Conservation (phyloP, 2,329 filamentous ascomycete genomes). For the Phialophora tarda region DNA sequence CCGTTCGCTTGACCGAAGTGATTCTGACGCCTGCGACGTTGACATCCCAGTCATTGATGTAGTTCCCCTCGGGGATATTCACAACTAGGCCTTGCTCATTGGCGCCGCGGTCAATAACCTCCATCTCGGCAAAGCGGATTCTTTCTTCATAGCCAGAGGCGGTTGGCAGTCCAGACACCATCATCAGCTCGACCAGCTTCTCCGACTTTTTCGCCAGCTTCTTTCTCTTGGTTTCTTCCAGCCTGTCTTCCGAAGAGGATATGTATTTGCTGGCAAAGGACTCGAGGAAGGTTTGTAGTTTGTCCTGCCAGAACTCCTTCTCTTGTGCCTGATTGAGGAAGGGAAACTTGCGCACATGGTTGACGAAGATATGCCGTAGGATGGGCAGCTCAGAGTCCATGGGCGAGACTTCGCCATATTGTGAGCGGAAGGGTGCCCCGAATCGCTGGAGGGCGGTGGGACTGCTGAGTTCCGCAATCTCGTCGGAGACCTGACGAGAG, state of each 20-base stretch:
- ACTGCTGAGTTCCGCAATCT: conserved; percentile 91
- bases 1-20: conserved; percentile 79
- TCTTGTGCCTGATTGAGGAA: conserved; percentile 96
- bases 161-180: conserved; percentile 95
- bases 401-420: conserved; percentile 88
- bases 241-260: conserved; percentile 90
- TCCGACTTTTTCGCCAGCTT: conserved; percentile 92
- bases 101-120: conserved; percentile 90
- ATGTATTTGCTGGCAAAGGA: conserved; percentile 98
- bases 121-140: conserved; percentile 94
- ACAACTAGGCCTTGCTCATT: conserved; percentile 88
- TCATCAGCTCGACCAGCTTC: conserved; percentile 98
- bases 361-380: conserved; percentile 93
- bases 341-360: conserved; percentile 96
- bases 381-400: conserved; percentile 93
- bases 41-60: conserved; percentile 94
- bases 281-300: conserved; percentile 92
- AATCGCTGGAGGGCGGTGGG: conserved; percentile 94
- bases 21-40: conserved; percentile 90
- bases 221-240: conserved; percentile 93
- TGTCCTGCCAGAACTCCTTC: conserved; percentile 99
- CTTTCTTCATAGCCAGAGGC: conserved; percentile 97
- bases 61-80: conserved; percentile 87
- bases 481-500: conserved; percentile 82
- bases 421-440: conserved; percentile 91